A percentile compares a stretch with the other conserved stretches of the same genome.
phyloP scores from a whole-genome alignment of 163 green algal genomes.

The Chlamydomonas reinhardtii region DNA sequence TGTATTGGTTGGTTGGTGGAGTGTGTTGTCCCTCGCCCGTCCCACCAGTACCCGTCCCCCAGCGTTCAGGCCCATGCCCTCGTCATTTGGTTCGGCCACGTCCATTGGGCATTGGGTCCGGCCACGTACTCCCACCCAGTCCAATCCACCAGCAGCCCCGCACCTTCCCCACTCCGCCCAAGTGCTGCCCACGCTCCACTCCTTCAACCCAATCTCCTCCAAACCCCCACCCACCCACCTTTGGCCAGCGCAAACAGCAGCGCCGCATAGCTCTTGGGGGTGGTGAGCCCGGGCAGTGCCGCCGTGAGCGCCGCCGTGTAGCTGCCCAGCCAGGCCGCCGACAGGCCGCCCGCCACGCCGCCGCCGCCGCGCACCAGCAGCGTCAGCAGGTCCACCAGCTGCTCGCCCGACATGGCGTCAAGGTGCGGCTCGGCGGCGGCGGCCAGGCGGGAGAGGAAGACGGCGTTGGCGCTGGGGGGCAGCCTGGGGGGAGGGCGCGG shows the following conservation, averaged over 20 bases:
- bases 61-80: too few relatives aligned
- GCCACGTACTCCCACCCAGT: too few relatives aligned
- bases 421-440: neutral
- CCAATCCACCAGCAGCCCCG: too few relatives aligned
- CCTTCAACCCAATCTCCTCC: neutral
- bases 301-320: slow-evolving; percentile 11
- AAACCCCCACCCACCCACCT: neutral
- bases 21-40: too few relatives aligned
- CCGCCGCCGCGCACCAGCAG: neutral
- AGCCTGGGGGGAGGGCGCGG: neutral
- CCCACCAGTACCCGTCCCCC: too few relatives aligned
- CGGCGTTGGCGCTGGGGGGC: neutral
- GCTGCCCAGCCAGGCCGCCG: neutral
- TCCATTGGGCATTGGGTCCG: too few relatives aligned
- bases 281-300: slow-evolving; percentile 1
- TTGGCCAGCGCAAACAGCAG: slow-evolving; percentile 39
- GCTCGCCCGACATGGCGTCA: slow-evolving; percentile 7
- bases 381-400: slow-evolving; percentile 39
- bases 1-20: too few relatives aligned
- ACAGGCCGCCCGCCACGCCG: neutral
- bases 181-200: neutral
- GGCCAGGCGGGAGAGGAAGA: slow-evolving; percentile 1
- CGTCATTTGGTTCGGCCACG: too few relatives aligned
- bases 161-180: neutral
- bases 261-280: neutral